Evolutionary conservation across 805 yeast species (phyloP).

Genomic region (Lachancea meyersii): DNA sequence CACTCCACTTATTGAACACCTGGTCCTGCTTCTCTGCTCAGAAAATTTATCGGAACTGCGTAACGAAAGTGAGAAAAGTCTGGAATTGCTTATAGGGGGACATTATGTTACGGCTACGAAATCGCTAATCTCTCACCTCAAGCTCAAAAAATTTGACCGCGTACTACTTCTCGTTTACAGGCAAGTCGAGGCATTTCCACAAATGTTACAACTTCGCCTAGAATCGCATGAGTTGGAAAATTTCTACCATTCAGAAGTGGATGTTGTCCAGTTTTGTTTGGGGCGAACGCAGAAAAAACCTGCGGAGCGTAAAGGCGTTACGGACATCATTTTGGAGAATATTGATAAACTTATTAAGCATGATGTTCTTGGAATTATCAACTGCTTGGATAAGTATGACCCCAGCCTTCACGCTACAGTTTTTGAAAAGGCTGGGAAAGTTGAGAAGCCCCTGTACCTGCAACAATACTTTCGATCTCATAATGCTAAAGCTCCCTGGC

Average conservation of each 20-base stretch:
- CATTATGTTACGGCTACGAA: conserved; percentile 55
- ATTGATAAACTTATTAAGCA: conserved; percentile 10
- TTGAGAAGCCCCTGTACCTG: conserved; percentile 16
- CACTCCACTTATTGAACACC: conserved; percentile 45
- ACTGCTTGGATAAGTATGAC: conserved; percentile 16
- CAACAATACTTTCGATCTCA: conserved; percentile 12
- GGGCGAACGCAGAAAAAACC: conserved; percentile 7
- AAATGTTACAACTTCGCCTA: conserved; percentile 13
- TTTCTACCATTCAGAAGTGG: background rate
- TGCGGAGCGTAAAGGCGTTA: conserved; percentile 8
- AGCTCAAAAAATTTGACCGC: conserved; percentile 18
- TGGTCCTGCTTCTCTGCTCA: conserved; percentile 47
- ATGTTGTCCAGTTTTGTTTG: conserved; percentile 5
- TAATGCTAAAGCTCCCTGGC: background rate
- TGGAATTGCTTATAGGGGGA: conserved; percentile 62
- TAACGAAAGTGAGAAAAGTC: conserved; percentile 67
- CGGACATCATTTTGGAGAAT: conserved; percentile 13
- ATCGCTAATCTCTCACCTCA: conserved; percentile 32
- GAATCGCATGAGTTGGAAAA: conserved; percentile 6
- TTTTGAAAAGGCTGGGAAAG: conserved; percentile 3
- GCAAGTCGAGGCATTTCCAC: conserved; percentile 13
- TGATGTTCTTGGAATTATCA: conserved; percentile 11
- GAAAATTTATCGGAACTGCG: conserved; percentile 30
- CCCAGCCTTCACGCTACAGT: conserved; percentile 18
- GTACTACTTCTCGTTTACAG: conserved; percentile 22